Percentiles rank a stretch among this genome's conserved stretches.
Evolutionary conservation across 768 basidiomycete species (phyloP).

Genomic region (Kwoniella sp.): DNA sequence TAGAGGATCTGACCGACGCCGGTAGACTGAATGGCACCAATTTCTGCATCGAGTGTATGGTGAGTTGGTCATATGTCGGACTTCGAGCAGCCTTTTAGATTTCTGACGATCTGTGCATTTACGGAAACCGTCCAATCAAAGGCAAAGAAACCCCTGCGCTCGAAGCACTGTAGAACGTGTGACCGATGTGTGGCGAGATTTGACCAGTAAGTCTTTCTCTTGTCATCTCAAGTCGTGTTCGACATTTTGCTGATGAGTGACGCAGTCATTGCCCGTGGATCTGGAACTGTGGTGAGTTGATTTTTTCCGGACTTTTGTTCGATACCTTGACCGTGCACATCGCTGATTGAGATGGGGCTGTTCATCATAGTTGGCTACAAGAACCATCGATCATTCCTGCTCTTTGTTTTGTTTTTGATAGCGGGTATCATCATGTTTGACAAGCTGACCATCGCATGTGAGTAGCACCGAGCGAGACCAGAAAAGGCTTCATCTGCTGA

Average conservation of each 20-base stretch:
- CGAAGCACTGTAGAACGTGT: slow-evolving; percentile 92
- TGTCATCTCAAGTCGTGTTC: not conserved
- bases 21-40: slow-evolving; percentile 91
- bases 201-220: slow-evolving; percentile 73
- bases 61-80: slow-evolving; percentile 51
- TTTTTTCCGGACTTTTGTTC: too few relatives aligned
- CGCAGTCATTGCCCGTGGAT: slow-evolving; percentile 96
- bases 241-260: not conserved
- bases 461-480: slow-evolving; percentile 50
- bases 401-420: slow-evolving; percentile 88
- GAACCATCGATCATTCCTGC: slow-evolving; percentile 92
- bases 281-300: slow-evolving; percentile 86
- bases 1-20: slow-evolving; percentile 85
- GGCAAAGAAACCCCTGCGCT: slow-evolving; percentile 86
- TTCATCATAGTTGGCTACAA: slow-evolving; percentile 71
- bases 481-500: slow-evolving; percentile 2
- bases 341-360: not conserved
- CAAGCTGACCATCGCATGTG: slow-evolving; percentile 80
- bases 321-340: too few relatives aligned
- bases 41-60: slow-evolving; percentile 96
- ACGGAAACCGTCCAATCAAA: slow-evolving; percentile 43
- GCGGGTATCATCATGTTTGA: slow-evolving; percentile 78
- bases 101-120: not conserved
- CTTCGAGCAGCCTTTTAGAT: too few relatives aligned
- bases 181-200: slow-evolving; percentile 85